Conservation (phyloP, 805 yeast genomes). For the Teunomyces stri region DNA sequence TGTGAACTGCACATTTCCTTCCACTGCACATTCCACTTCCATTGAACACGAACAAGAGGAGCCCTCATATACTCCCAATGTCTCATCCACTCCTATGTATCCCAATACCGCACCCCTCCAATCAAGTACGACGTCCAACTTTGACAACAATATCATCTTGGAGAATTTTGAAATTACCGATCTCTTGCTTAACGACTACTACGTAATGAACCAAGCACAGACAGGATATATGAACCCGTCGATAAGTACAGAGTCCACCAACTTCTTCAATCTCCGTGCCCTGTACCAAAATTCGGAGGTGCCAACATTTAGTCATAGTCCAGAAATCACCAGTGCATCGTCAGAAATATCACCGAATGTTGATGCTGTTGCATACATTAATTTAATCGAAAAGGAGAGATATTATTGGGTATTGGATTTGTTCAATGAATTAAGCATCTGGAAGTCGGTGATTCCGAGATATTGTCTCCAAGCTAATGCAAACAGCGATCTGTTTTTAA, state of each 20-base stretch:
- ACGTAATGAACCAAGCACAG: constrained; percentile 5
- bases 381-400: constrained; percentile 29
- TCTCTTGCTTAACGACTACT: constrained; percentile 20
- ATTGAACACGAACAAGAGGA: neutral
- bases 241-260: constrained; percentile 1
- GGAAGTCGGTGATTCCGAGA: constrained; percentile 36
- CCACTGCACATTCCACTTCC: constrained; percentile 4
- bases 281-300: neutral
- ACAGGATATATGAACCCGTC: neutral
- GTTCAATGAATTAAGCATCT: constrained; percentile 36
- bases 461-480: constrained; percentile 23
- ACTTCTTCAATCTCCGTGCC: neutral
- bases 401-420: constrained; percentile 41
- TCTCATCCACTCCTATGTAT: neutral
- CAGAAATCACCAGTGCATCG: neutral
- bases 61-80: neutral
- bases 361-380: constrained; percentile 19
- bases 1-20: constrained; percentile 11
- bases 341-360: constrained; percentile 11
- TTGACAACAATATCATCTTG: constrained; percentile 13
- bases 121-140: neutral
- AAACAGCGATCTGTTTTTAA: constrained; percentile 18
- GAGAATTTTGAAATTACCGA: constrained; percentile 28
- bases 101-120: neutral
- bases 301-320: constrained; percentile 1